Percentiles rank a stretch among this genome's conserved stretches.
These are phyloP conservation scores for Coemansia sp. DNA, from an alignment of 192 early-diverging fungal genomes.

Conservation along the genomic window DNA sequence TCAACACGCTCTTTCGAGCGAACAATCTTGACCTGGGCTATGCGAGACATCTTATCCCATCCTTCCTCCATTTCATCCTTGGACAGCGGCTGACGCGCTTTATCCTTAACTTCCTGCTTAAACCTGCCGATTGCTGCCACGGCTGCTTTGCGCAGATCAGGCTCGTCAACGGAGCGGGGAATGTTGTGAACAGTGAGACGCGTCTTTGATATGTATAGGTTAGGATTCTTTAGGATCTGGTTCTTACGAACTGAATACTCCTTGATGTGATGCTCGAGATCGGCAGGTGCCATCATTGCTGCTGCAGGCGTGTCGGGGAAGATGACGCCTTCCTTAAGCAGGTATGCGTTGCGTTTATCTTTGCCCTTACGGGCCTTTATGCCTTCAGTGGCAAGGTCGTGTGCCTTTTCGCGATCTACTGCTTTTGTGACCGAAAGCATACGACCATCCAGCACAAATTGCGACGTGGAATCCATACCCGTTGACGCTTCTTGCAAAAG, in stretches of 20 bases:
- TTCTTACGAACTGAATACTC: constrained; percentile 81
- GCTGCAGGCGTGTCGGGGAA: constrained; percentile 83
- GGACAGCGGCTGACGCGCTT: constrained; percentile 56
- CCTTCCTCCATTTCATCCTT: constrained; percentile 62
- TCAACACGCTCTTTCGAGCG: constrained; percentile 79
- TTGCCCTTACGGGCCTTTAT: constrained; percentile 63
- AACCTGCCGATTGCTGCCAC: constrained; percentile 68
- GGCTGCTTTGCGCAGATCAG: constrained; percentile 61
- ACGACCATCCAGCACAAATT: constrained; percentile 78
- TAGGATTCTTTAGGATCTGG: constrained; percentile 80
- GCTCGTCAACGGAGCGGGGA: constrained; percentile 71
- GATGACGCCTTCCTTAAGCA: constrained; percentile 90
- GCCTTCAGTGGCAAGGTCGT: constrained; percentile 61
- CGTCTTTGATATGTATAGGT: constrained; percentile 84
- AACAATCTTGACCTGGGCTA: constrained; percentile 82
- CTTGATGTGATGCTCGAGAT: constrained; percentile 77
- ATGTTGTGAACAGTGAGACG: constrained; percentile 89
- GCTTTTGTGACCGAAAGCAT: constrained; percentile 78
- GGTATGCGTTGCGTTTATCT: constrained; percentile 84
- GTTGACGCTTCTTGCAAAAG: constrained; percentile 51
- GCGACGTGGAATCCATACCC: constrained; percentile 24
- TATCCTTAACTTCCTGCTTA: constrained; percentile 70
- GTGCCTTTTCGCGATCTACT: constrained; percentile 72
- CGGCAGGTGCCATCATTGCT: constrained; percentile 65
- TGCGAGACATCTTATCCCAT: constrained; percentile 61